Conservation (phyloP, 371 early-diverging fungal genomes). For the Paramicrosporidium saccamoebae region DNA sequence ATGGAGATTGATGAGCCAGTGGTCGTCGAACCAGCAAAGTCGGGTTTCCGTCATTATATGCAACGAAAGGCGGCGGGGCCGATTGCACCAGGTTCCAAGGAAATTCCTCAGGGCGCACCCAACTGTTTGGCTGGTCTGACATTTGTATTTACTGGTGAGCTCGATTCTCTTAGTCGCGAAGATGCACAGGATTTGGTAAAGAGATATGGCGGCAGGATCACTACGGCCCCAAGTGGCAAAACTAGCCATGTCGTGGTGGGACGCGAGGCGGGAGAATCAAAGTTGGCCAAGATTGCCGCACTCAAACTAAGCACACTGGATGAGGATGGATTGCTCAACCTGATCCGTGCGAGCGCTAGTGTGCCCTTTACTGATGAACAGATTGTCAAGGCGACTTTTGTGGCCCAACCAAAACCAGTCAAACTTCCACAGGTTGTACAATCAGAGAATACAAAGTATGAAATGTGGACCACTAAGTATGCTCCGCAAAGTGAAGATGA, state of each 20-base stretch:
- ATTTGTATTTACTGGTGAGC: conserved; percentile 79
- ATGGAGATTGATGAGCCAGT: conserved; percentile 6
- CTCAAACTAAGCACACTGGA: conserved; percentile 30
- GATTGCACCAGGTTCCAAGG: conserved; percentile 26
- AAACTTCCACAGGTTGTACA: too few relatives aligned
- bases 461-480: conserved; percentile 91
- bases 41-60: conserved; percentile 5
- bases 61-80: conserved; percentile 14
- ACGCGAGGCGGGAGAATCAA: conserved; percentile 70
- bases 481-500: conserved; percentile 46
- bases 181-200: conserved; percentile 45
- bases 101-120: conserved; percentile 31
- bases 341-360: too few relatives aligned
- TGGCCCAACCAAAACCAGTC: too few relatives aligned
- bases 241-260: conserved; percentile 72
- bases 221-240: conserved; percentile 41
- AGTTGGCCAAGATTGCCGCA: conserved; percentile 47
- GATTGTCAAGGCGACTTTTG: too few relatives aligned
- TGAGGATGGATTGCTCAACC: conserved; percentile 57
- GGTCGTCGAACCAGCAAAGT: conserved; percentile 7
- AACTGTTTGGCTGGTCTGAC: conserved; percentile 43
- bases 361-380: too few relatives aligned
- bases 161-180: conserved; percentile 33
- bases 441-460: conserved; percentile 4
- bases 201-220: conserved; percentile 64